Conservation (phyloP, 768 basidiomycete species). For the Termitomyces sp. region DNA sequence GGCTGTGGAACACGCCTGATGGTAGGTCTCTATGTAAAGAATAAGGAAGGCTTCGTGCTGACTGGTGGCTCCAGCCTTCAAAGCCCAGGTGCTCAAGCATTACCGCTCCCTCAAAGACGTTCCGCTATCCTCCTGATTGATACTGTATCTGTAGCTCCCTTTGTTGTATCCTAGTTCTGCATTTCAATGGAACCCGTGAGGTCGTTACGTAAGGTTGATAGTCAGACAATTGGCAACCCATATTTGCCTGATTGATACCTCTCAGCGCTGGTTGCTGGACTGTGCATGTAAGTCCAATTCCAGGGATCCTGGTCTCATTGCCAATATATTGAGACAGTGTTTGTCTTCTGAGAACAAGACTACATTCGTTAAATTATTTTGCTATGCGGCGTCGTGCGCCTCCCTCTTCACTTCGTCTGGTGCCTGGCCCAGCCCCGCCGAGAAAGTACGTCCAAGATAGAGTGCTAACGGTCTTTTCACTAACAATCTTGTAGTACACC, state of each 20-base stretch:
- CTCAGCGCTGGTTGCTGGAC: constrained; percentile 15
- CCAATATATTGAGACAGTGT: not conserved
- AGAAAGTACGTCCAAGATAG: constrained; percentile 31
- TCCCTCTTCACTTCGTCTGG: constrained; percentile 59
- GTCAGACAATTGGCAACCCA: no score
- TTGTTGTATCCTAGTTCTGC: constrained; percentile 6
- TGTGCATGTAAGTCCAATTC: constrained; percentile 6
- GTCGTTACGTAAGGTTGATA: constrained; percentile 4
- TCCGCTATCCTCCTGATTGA: constrained; percentile 20
- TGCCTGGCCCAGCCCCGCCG: constrained; percentile 56
- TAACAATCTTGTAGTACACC: constrained; percentile 31
- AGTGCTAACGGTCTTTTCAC: not conserved
- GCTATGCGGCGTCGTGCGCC: constrained; percentile 65
- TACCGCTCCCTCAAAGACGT: constrained; percentile 53
- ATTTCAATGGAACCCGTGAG: not conserved
- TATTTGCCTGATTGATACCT: no score
- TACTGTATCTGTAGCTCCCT: constrained; percentile 13
- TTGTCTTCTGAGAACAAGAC: not conserved
- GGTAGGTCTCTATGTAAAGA: constrained; percentile 29
- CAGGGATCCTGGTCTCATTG: not conserved
- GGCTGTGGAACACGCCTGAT: constrained; percentile 69
- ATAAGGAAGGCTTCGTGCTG: not conserved
- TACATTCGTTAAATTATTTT: constrained; percentile 8
- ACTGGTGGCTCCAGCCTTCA: constrained; percentile 48
- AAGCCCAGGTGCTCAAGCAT: constrained; percentile 63